Conservation (phyloP, 768 basidiomycete genomes). For the Cystofilobasidium macerans region DNA sequence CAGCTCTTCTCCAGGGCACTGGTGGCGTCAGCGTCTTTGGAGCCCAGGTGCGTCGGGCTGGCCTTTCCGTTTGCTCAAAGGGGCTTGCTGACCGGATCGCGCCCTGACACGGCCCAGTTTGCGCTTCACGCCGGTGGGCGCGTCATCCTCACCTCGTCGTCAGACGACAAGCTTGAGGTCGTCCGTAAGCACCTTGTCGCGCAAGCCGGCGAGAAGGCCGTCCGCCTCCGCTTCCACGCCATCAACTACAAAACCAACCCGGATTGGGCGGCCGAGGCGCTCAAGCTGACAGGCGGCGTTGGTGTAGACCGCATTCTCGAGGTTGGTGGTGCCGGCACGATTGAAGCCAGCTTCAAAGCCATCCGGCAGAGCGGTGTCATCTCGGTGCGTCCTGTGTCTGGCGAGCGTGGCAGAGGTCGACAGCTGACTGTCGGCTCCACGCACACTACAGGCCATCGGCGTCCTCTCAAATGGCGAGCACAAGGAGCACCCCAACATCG, state of each 20-base stretch:
- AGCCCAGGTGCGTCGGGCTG: constrained; percentile 4
- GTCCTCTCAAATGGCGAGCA: constrained; percentile 38
- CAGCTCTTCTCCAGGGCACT: constrained; percentile 31
- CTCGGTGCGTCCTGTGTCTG: neutral
- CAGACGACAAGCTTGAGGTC: constrained; percentile 54
- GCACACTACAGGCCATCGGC: constrained; percentile 45
- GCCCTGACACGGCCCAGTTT: constrained; percentile 43
- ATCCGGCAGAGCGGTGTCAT: constrained; percentile 43
- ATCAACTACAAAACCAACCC: constrained; percentile 55
- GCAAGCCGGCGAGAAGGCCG: constrained; percentile 34
- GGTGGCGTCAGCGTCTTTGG: constrained; percentile 43
- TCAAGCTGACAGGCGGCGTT: constrained; percentile 38
- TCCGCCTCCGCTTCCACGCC: neutral
- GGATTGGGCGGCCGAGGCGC: constrained; percentile 50
- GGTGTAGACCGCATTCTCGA: constrained; percentile 42
- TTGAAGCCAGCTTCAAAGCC: constrained; percentile 39
- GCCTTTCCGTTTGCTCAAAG: neutral
- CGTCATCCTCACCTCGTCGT: constrained; percentile 58
- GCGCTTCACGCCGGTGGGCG: constrained; percentile 54
- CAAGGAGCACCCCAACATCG: constrained; percentile 31
- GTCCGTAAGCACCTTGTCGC: constrained; percentile 51
- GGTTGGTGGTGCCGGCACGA: constrained; percentile 50
- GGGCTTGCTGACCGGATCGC: neutral
- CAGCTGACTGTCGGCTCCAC: neutral
- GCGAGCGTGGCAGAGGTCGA: neutral